A percentile compares a stretch with the other conserved stretches of the same genome.
phyloP scores from a whole-genome alignment of 495 filamentous ascomycete genomes.

The Aspergillus affinis region DNA sequence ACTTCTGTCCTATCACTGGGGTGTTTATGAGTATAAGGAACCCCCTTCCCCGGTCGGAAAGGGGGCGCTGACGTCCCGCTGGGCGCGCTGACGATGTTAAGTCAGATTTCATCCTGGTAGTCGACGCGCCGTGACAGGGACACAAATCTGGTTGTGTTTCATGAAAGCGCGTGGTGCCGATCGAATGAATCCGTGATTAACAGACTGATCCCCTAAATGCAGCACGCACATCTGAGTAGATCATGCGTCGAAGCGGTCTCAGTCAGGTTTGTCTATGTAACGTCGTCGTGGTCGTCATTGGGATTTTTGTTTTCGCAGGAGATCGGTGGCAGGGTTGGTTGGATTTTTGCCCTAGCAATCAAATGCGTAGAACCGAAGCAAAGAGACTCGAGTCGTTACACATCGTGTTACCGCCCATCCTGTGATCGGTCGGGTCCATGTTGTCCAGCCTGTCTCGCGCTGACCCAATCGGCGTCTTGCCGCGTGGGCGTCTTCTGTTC shows the following conservation, averaged over 20 bases:
- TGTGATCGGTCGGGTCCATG: slow-evolving; percentile 39
- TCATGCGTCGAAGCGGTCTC: not conserved
- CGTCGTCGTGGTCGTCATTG: not conserved
- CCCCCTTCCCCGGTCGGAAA: not conserved
- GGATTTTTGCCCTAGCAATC: not conserved
- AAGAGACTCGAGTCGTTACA: not conserved
- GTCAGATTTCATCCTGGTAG: not conserved
- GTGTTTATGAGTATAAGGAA: not conserved
- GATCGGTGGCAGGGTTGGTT: not conserved
- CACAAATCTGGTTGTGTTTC: not conserved
- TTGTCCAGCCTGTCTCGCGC: slow-evolving; percentile 51
- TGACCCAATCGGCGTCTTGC: slow-evolving; percentile 66
- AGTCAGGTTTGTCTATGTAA: not conserved
- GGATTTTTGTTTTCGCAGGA: not conserved
- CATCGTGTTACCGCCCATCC: slow-evolving; percentile 32
- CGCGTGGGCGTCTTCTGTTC: slow-evolving; percentile 51
- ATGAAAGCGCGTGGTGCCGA: not conserved
- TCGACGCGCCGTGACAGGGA: not conserved
- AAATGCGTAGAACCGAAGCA: not conserved
- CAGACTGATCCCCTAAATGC: not conserved
- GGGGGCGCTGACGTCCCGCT: no score
- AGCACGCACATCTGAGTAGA: not conserved
- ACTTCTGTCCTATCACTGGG: not conserved
- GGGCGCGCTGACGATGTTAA: not conserved
- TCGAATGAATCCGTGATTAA: not conserved